A percentile compares a stretch with the other conserved stretches of the same genome.
Conservation (phyloP, 177 flowering plant species). For the Vitis hybrid region DNA sequence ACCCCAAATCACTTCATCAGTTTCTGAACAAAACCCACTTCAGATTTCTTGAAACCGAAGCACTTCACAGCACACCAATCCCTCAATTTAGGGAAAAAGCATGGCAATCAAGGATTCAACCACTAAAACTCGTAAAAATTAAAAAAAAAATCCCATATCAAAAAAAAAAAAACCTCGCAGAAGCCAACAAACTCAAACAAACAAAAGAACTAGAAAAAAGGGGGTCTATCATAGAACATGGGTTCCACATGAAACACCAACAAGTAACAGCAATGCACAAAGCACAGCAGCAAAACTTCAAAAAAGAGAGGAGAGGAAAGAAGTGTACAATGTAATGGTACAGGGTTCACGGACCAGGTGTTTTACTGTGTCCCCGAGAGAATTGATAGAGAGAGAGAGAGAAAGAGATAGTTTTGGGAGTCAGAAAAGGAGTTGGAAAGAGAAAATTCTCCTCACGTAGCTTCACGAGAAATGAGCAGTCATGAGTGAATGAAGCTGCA, state of each 20-base stretch:
- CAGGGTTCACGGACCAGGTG: constrained; percentile 39
- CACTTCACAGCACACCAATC: not conserved
- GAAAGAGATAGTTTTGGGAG: constrained; percentile 14
- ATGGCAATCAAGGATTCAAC: not conserved
- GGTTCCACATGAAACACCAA: constrained; percentile 13
- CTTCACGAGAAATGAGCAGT: constrained; percentile 47
- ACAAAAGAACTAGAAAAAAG: constrained; percentile 9
- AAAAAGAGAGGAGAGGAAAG: not conserved
- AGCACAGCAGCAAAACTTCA: not conserved
- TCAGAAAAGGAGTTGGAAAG: not conserved
- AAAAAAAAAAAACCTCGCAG: not conserved
- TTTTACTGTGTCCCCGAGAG: constrained; percentile 15
- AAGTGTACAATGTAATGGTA: constrained; percentile 18
- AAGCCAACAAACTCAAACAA: constrained; percentile 10
- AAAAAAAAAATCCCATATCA: constrained; percentile 10
- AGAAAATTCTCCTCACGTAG: constrained; percentile 14
- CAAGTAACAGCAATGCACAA: not conserved
- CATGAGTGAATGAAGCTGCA: constrained; percentile 36
- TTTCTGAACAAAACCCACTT: constrained; percentile 17
- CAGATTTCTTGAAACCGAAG: constrained; percentile 10
- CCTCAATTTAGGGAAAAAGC: constrained; percentile 9
- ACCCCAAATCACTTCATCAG: constrained; percentile 8
- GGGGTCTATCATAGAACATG: constrained; percentile 14
- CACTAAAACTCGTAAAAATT: too few relatives aligned
- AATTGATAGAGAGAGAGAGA: constrained; percentile 13